phyloP scores from a whole-genome alignment of 1,284 basidiomycete species.

The Pterula multifida region DNA sequence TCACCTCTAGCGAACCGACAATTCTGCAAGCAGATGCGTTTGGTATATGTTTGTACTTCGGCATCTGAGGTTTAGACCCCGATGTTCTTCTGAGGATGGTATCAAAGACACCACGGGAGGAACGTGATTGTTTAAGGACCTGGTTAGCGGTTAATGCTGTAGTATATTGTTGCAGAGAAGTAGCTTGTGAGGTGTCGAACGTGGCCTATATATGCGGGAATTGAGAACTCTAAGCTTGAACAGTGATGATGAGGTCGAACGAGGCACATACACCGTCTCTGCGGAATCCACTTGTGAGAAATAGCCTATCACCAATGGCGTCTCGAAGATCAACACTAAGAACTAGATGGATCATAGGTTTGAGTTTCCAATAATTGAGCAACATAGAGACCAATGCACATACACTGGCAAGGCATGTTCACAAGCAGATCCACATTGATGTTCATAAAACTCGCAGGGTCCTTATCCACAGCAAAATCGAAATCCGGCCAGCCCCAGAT shows the following conservation, averaged over 20 bases:
- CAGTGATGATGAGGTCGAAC: not conserved
- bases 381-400: constrained; percentile 20
- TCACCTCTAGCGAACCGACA: constrained; percentile 76
- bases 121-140: constrained; percentile 56
- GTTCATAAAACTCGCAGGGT: constrained; percentile 51
- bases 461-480: constrained; percentile 73
- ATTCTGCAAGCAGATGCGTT: constrained; percentile 73
- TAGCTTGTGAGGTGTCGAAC: constrained; percentile 80
- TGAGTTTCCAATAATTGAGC: constrained; percentile 7
- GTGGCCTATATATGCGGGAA: constrained; percentile 39
- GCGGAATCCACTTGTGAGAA: constrained; percentile 73
- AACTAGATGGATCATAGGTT: constrained; percentile 27
- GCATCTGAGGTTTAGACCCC: constrained; percentile 37
- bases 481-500: constrained; percentile 87
- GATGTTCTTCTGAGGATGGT: constrained; percentile 31
- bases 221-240: constrained; percentile 5
- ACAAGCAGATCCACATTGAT: constrained; percentile 88
- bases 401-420: constrained; percentile 87
- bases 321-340: constrained; percentile 87
- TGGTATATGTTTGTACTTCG: constrained; percentile 58
- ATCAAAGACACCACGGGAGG: constrained; percentile 57
- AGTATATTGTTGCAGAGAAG: constrained; percentile 56
- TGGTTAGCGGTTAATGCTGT: constrained; percentile 54
- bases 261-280: constrained; percentile 66
- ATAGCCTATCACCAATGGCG: constrained; percentile 83